phyloP scores from a whole-genome alignment of 2,329 filamentous ascomycete species.

The Phialocephala subalpina region DNA sequence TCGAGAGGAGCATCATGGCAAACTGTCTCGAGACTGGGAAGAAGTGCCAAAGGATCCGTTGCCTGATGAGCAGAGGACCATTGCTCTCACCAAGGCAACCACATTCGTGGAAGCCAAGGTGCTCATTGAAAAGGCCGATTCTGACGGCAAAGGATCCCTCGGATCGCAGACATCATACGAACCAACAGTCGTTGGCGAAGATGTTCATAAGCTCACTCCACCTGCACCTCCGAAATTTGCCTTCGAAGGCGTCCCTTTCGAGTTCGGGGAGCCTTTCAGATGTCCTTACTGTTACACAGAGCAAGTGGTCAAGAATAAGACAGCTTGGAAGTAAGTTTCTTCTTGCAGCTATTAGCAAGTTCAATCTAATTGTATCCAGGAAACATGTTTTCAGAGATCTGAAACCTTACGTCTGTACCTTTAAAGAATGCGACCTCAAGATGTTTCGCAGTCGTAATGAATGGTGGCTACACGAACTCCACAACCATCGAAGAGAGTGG shows the following conservation, averaged over 20 bases:
- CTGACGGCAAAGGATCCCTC: slow-evolving; percentile 26
- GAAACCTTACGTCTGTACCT: slow-evolving; percentile 47
- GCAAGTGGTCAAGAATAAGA: slow-evolving; percentile 31
- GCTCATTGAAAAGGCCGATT: slow-evolving; percentile 10
- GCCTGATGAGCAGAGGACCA: slow-evolving; percentile 22
- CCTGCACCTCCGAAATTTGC: slow-evolving; percentile 25
- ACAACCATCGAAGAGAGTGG: slow-evolving; percentile 42
- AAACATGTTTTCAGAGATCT: slow-evolving; percentile 46
- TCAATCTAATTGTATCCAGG: slow-evolving; percentile 22
- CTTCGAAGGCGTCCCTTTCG: slow-evolving; percentile 34
- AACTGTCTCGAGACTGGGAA: slow-evolving; percentile 31
- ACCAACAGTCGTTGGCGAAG: slow-evolving; percentile 27
- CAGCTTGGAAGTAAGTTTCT: slow-evolving; percentile 34
- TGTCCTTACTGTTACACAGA: slow-evolving; percentile 38
- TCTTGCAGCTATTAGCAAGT: neutral
- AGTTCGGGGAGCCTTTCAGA: slow-evolving; percentile 36
- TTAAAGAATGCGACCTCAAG: slow-evolving; percentile 41
- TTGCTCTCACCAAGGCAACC: slow-evolving; percentile 38
- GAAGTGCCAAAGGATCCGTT: slow-evolving; percentile 7
- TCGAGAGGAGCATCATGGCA: slow-evolving; percentile 41
- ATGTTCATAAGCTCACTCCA: neutral
- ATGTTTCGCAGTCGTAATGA: slow-evolving; percentile 42
- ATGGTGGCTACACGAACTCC: slow-evolving; percentile 46
- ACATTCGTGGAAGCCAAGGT: slow-evolving; percentile 30
- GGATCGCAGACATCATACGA: slow-evolving; percentile 39